phyloP scores from a whole-genome alignment of 1,284 basidiomycete genomes.

The Moesziomyces antarcticus region DNA sequence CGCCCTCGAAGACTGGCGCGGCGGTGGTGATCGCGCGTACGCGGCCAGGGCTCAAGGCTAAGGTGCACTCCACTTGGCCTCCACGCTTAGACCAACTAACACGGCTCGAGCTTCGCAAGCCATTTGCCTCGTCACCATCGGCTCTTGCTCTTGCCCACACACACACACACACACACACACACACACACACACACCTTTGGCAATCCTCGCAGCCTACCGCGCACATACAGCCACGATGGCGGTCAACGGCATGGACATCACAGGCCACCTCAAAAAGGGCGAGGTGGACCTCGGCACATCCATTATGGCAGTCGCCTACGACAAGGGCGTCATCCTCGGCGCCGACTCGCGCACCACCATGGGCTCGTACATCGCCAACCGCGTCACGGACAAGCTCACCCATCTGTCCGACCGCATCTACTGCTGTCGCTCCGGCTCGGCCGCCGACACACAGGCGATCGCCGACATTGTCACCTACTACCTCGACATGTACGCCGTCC shows the following conservation, averaged over 20 bases:
- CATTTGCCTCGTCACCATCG: neutral
- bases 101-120: neutral
- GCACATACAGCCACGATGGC: slow-evolving; percentile 19
- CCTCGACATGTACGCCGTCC: slow-evolving; percentile 84
- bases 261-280: slow-evolving; percentile 62
- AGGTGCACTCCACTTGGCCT: slow-evolving; percentile 30
- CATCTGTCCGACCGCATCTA: slow-evolving; percentile 97
- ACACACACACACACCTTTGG: neutral
- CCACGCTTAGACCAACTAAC: slow-evolving; percentile 34
- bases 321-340: slow-evolving; percentile 92
- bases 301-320: slow-evolving; percentile 99
- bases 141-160: too few relatives aligned
- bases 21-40: slow-evolving; percentile 37
- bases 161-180: too few relatives aligned
- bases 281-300: slow-evolving; percentile 76
- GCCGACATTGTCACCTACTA: slow-evolving; percentile 91
- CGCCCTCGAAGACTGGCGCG: too few relatives aligned
- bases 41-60: slow-evolving; percentile 18
- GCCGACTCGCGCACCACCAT: slow-evolving; percentile 97
- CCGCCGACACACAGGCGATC: slow-evolving; percentile 94
- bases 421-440: slow-evolving; percentile 97
- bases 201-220: neutral
- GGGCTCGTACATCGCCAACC: slow-evolving; percentile 96
- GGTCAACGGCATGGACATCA: slow-evolving; percentile 53
- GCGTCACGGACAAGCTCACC: slow-evolving; percentile 98